Base-by-base conservation (phyloP, 1,284 basidiomycete genomes). In the Leccinum pachyderme region DNA sequence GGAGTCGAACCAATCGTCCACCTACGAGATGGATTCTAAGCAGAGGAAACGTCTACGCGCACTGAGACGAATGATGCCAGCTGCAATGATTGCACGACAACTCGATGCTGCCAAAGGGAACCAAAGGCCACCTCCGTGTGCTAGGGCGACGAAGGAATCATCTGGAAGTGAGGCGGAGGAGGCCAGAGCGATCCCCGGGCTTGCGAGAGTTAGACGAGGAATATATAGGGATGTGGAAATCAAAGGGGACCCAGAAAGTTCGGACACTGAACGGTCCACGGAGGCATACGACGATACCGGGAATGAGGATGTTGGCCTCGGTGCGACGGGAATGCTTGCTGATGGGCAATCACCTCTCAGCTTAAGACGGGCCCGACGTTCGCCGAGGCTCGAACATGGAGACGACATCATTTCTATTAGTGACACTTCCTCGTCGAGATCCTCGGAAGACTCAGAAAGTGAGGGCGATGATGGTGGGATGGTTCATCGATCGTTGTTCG, bases 241-340 rank as follows among this genome's bases (percentile, higher is more conserved):
- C 47, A 77, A 68, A 61, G 81, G 80, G 9, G 81, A 81, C 57
- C 63, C 77, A 2, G 80, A 81, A 56, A 81, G 77, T 63, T 78
- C 78, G 12, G 75, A 76, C 8, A 57, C 67, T 35, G 70, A 73
- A 43, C 52, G 0, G 46, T 47, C 46, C n/a, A 4, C 13, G 13
- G 46, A 48, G 15, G 31, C 9, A 5, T 43, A 49, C n/a, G 51
- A 56, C 31, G 51, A 25, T 18, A 47, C 32, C 11, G n/a, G n/a
- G n/a, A n/a, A n/a, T n/a, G n/a, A n/a, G n/a, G n/a, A n/a, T n/a
- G n/a, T n/a, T n/a, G 41, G 9, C 11, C 37, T 32, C 11, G 44
- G 43, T 44, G 37, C 15, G 13, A 41, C 45, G 31, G 56, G 57
- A 8, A 29, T 55, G 7, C 53, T 52, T 51, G 58, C 63, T 43